These are phyloP conservation scores for Cavenderia fasciculata DNA, from an alignment of 78 protist species.

Conservation along the genomic window DNA sequence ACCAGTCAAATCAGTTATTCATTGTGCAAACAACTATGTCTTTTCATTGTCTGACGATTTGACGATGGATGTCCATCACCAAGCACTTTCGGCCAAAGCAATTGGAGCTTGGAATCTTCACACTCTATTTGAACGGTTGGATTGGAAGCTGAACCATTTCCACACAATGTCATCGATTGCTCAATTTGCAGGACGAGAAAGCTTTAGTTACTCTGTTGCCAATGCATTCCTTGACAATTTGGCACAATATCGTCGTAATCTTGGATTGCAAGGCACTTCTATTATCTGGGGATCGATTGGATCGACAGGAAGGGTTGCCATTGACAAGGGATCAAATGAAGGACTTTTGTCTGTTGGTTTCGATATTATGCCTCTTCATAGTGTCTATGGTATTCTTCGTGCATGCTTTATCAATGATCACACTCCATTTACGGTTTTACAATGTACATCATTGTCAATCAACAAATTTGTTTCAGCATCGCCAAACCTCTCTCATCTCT, in stretches of 20 bases:
- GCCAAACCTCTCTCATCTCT: too few species aligned
- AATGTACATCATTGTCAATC: too few species aligned
- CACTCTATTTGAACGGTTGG: not conserved
- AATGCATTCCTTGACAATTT: slow-evolving; percentile 8
- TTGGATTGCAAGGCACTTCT: not conserved
- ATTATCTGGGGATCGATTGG: not conserved
- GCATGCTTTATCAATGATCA: too few species aligned
- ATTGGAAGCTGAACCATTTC: slow-evolving; percentile 7
- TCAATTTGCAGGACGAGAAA: not conserved
- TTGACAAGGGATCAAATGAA: too few species aligned
- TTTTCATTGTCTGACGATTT: too few species aligned
- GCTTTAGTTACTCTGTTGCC: slow-evolving; percentile 13
- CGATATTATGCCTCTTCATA: too few species aligned
- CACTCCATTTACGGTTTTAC: too few species aligned
- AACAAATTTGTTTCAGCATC: too few species aligned
- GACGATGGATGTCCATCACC: not conserved
- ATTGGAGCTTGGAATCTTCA: slow-evolving; percentile 35
- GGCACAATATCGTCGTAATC: slow-evolving; percentile 6
- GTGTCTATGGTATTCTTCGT: too few species aligned
- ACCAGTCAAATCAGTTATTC: slow-evolving; percentile 1
- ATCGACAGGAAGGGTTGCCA: not conserved
- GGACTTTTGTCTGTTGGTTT: too few species aligned
- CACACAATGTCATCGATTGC: not conserved
- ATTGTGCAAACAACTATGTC: not conserved
- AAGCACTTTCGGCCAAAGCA: not conserved